phyloP scores from a whole-genome alignment of 208 protist species.

The Trypanosoma mega region DNA sequence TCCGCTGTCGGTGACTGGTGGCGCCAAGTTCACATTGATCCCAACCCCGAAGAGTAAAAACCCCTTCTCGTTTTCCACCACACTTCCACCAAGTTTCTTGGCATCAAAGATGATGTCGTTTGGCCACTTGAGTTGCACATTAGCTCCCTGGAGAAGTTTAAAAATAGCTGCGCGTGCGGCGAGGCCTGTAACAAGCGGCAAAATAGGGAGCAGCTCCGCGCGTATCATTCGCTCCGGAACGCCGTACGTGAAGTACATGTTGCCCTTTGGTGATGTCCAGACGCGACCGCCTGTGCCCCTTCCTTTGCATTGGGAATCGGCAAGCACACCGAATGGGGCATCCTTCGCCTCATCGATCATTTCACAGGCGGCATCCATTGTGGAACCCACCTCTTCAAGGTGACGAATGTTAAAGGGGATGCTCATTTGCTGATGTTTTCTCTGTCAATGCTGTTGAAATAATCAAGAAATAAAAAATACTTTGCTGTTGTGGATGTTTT shows the following conservation, averaged over 20 bases:
- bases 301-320: constrained; percentile 44
- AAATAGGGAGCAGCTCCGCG: constrained; percentile 38
- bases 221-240: constrained; percentile 28
- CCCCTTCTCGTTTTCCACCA: constrained; percentile 43
- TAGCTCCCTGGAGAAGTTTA: constrained; percentile 27
- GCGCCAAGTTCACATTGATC: constrained; percentile 54
- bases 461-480: neutral
- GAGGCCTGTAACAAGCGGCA: constrained; percentile 60
- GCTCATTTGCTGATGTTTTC: neutral
- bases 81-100: constrained; percentile 65
- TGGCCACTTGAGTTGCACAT: constrained; percentile 68
- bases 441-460: constrained; percentile 1
- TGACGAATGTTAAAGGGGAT: constrained; percentile 35
- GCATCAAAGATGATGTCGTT: constrained; percentile 67
- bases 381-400: constrained; percentile 47
- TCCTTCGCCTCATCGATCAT: constrained; percentile 19
- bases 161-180: constrained; percentile 43
- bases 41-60: constrained; percentile 67
- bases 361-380: constrained; percentile 57
- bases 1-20: constrained; percentile 47
- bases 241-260: constrained; percentile 75
- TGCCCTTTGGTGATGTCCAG: constrained; percentile 72
- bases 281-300: constrained; percentile 53
- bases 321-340: constrained; percentile 48
- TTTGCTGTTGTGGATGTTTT: too few relatives aligned